These are phyloP conservation scores for Podospora fimiseda DNA, from an alignment of 495 filamentous ascomycete genomes.

Conservation along the genomic window DNA sequence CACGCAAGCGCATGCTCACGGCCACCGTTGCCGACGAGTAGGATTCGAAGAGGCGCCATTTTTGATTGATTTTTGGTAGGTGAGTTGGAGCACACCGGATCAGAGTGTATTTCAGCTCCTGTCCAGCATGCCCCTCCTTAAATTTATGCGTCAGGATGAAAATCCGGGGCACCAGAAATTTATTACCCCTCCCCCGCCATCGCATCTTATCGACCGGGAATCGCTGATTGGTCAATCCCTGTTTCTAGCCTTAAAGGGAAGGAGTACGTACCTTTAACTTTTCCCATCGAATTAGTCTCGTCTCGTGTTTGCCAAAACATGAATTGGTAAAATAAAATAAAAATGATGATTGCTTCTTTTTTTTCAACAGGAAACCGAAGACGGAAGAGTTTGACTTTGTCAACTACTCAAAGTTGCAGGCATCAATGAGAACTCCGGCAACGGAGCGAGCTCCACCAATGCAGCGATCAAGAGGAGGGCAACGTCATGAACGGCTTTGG, in stretches of 20 bases:
- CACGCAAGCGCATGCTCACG: conserved; percentile 92
- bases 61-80: not conserved
- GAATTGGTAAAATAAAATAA: too few relatives aligned
- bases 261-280: conserved; percentile 14
- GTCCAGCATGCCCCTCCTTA: not conserved
- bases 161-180: conserved; percentile 6
- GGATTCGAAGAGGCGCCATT: conserved; percentile 48
- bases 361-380: too few relatives aligned
- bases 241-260: conserved; percentile 4
- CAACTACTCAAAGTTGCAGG: too few relatives aligned
- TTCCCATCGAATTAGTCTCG: too few relatives aligned
- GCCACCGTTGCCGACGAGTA: conserved; percentile 89
- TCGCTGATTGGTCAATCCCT: conserved; percentile 13
- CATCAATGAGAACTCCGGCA: too few relatives aligned
- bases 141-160: conserved; percentile 18
- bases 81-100: not conserved
- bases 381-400: too few relatives aligned
- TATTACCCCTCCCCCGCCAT: conserved; percentile 35
- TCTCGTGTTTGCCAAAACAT: too few relatives aligned
- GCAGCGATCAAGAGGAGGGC: too few relatives aligned
- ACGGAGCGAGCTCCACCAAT: too few relatives aligned
- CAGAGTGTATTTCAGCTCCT: not conserved
- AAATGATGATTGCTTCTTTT: too few relatives aligned
- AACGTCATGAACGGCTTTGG: too few relatives aligned
- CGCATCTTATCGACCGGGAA: not conserved